Evolutionary conservation across 2,329 filamentous ascomycete species (phyloP), one percentile per base, ranked within the genome.

Genomic region (Colletotrichum simmondsii): DNA sequence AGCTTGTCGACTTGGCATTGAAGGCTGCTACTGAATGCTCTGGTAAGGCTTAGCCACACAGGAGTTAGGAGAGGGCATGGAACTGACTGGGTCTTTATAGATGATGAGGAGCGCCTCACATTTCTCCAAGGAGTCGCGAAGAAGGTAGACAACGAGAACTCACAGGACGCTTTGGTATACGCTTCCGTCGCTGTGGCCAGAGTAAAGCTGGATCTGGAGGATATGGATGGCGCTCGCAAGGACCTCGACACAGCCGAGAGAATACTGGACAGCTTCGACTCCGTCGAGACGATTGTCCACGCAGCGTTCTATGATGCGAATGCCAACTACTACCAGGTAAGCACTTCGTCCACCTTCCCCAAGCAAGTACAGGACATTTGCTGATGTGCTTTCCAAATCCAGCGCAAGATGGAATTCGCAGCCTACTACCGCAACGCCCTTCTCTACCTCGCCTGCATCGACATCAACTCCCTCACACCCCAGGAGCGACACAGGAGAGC

Each of bases 361-460:
- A 14, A 42, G 16, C 14, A 42, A 8, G 22, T 32, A n/a, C 24
- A 12, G 53, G 22, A 24, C 22, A 30, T 24, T 37, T 67, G 61
- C 75, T 92, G 86, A 86, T 74, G 75, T 54, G 8, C n/a, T 24
- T 10, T 5, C 12, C 22, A 19, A 35, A 12, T 14, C 37, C 52
- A 86, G 84, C 82, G 92, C 77, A 95, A 97, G 86, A 90, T 93
- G 84, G 95, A 98, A 85, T 99, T 98, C 81, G 95, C 95, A 75
- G 92, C 94, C 74, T 99, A 98, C 88, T 99, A 99, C 89, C 94
- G 95, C 85, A 99, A 97, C 79, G 95, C 97, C 76, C 94, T 99
- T 63, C 93, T 98, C 77, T 99, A 98, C 87, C 94, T 99, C 70
- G 97, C 97, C 75, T 99, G 97, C 85, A 94, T 99, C 80, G 93